These are phyloP conservation scores for Zostera marina DNA, from an alignment of 116 monocot genomes.

Conservation along the genomic window DNA sequence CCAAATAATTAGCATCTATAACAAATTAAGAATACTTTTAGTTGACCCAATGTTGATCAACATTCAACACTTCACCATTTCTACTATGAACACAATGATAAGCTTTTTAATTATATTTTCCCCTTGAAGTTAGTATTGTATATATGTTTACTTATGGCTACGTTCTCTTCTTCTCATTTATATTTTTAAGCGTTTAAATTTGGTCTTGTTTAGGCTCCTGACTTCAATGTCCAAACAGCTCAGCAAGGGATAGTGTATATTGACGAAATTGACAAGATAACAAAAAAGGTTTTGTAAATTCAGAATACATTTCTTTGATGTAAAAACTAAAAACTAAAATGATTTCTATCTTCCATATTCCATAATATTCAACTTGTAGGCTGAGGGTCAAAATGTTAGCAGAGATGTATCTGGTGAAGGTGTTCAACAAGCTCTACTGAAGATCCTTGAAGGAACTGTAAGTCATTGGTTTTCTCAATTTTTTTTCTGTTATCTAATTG, in stretches of 20 bases:
- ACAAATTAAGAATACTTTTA: too few relatives aligned
- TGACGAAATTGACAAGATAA: conserved; percentile 99
- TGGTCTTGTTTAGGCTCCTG: conserved; percentile 47
- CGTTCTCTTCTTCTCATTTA: too few relatives aligned
- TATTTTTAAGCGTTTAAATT: neutral
- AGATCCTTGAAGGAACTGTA: conserved; percentile 95
- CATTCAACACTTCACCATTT: too few relatives aligned
- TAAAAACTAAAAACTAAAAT: neutral
- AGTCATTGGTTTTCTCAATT: conserved; percentile 6
- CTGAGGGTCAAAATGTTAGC: conserved; percentile 68
- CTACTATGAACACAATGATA: too few relatives aligned
- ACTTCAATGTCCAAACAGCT: conserved; percentile 87
- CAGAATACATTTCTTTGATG: neutral
- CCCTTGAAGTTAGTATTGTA: too few relatives aligned
- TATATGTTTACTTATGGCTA: neutral
- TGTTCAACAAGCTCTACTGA: conserved; percentile 87
- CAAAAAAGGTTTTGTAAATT: conserved; percentile 50
- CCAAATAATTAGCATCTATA: too few relatives aligned
- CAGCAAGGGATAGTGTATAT: conserved; percentile 98
- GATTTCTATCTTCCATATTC: neutral
- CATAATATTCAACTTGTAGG: conserved; percentile 25
- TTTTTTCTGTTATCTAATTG: neutral
- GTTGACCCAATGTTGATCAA: too few relatives aligned
- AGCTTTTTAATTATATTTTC: too few relatives aligned
- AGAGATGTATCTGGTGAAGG: conserved; percentile 97